Evolutionary conservation across 805 yeast species (phyloP).

Genomic region (Yarrowia phangngaensis): DNA sequence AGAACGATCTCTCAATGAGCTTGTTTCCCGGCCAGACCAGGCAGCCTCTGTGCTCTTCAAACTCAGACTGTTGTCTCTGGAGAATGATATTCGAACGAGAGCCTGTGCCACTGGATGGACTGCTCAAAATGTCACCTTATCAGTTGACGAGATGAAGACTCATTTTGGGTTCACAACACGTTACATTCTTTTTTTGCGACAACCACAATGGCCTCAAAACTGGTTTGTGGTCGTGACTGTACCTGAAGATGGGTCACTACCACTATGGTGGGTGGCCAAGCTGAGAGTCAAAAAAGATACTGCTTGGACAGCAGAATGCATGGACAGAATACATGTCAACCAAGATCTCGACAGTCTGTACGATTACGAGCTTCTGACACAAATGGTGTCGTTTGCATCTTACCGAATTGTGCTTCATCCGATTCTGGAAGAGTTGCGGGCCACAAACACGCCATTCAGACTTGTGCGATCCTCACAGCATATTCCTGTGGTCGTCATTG

Average conservation of each 20-base stretch:
- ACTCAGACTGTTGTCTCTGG: constrained; percentile 49
- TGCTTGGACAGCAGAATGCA: constrained; percentile 33
- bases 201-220: constrained; percentile 41
- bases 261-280: constrained; percentile 41
- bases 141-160: constrained; percentile 46
- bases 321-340: constrained; percentile 32
- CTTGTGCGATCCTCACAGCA: constrained; percentile 7
- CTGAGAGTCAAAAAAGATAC: constrained; percentile 32
- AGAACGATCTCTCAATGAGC: constrained; percentile 37
- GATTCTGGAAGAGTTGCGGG: constrained; percentile 36
- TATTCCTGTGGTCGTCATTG: constrained; percentile 8
- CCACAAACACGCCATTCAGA: constrained; percentile 7
- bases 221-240: constrained; percentile 43
- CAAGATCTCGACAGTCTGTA: constrained; percentile 29
- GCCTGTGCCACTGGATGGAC: constrained; percentile 68
- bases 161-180: constrained; percentile 33
- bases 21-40: constrained; percentile 29
- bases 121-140: constrained; percentile 52
- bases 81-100: constrained; percentile 51
- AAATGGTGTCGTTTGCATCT: constrained; percentile 33
- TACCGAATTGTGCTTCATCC: constrained; percentile 37
- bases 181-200: constrained; percentile 36
- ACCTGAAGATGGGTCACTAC: constrained; percentile 31
- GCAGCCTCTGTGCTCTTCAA: constrained; percentile 42
- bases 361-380: constrained; percentile 36